Conservation (phyloP, 106 monocot genomes). For the Hemerocallis citrina region DNA sequence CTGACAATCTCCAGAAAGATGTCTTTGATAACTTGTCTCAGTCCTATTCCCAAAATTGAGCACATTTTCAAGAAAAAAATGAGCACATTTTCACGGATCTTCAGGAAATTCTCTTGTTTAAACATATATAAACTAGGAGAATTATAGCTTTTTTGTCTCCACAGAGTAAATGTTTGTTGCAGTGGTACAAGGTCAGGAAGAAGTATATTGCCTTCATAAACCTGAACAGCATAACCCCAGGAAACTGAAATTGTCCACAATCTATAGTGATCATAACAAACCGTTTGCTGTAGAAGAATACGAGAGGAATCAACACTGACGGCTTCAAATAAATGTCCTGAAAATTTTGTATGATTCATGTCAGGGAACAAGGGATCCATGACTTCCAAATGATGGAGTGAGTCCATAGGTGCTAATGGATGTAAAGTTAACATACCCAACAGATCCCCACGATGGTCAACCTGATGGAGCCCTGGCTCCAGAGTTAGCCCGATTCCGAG, state of each 20-base stretch:
- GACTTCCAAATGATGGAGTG: slow-evolving; percentile 77
- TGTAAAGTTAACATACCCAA: slow-evolving; percentile 69
- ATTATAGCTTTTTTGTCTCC: slow-evolving; percentile 35
- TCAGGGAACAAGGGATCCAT: slow-evolving; percentile 65
- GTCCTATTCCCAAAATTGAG: slow-evolving; percentile 11
- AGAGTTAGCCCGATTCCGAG: slow-evolving; percentile 64
- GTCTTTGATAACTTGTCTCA: slow-evolving; percentile 39
- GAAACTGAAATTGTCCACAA: slow-evolving; percentile 52
- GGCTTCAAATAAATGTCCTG: slow-evolving; percentile 49
- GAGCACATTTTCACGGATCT: slow-evolving; percentile 53
- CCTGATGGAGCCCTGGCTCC: slow-evolving; percentile 91
- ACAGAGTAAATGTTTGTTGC: slow-evolving; percentile 58
- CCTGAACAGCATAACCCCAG: slow-evolving; percentile 78
- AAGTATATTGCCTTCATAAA: slow-evolving; percentile 57
- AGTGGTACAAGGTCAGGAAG: slow-evolving; percentile 54
- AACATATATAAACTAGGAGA: slow-evolving; percentile 47
- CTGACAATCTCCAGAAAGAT: slow-evolving; percentile 26
- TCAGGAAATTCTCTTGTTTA: slow-evolving; percentile 47
- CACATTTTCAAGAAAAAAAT: slow-evolving; percentile 55
- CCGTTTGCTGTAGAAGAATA: slow-evolving; percentile 63
- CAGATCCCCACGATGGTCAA: slow-evolving; percentile 69
- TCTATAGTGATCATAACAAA: slow-evolving; percentile 54
- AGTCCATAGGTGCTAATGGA: slow-evolving; percentile 57
- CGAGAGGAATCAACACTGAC: slow-evolving; percentile 38
- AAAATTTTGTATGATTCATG: slow-evolving; percentile 28